These are phyloP conservation scores for Colletotrichum ledebouriae DNA, from an alignment of 2,329 filamentous ascomycete species.

Conservation along the genomic window DNA sequence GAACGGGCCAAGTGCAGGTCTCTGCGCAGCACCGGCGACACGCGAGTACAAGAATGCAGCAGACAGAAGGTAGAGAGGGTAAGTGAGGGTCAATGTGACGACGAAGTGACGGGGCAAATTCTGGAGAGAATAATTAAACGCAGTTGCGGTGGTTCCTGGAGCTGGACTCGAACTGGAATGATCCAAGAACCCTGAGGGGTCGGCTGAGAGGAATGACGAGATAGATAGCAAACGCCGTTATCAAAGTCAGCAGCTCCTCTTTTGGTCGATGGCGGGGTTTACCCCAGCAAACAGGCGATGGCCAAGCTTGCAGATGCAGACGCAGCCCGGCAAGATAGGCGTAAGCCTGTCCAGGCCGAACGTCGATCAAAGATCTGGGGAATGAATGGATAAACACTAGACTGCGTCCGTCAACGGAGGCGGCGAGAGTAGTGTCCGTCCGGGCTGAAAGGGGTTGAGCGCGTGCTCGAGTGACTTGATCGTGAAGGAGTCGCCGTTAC, in stretches of 20 bases:
- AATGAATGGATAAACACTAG: slow-evolving; percentile 36
- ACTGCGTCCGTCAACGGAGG: slow-evolving; percentile 39
- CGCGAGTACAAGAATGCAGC: slow-evolving; percentile 6
- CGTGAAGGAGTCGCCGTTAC: slow-evolving; percentile 2
- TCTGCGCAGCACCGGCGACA: slow-evolving; percentile 26
- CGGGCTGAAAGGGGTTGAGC: slow-evolving; percentile 13
- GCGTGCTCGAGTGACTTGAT: slow-evolving; percentile 21
- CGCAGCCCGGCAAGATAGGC: slow-evolving; percentile 29
- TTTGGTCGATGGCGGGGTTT: slow-evolving; percentile 38
- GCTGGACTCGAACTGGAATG: slow-evolving; percentile 20
- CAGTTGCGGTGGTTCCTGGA: slow-evolving; percentile 23
- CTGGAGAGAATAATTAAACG: slow-evolving; percentile 30
- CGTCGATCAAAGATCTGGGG: slow-evolving; percentile 42
- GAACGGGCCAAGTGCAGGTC: slow-evolving; percentile 40
- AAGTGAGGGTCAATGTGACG: slow-evolving; percentile 29
- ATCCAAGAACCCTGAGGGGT: slow-evolving; percentile 42
- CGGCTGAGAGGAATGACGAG: slow-evolving; percentile 37
- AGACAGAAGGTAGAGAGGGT: neutral
- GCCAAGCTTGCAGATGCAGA: slow-evolving; percentile 32
- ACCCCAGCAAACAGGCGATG: slow-evolving; percentile 36
- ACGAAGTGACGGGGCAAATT: slow-evolving; percentile 35
- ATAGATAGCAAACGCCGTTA: slow-evolving; percentile 40
- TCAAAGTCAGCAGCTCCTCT: slow-evolving; percentile 41
- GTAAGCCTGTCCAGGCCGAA: slow-evolving; percentile 23
- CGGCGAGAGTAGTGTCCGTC: slow-evolving; percentile 29